phyloP scores from a whole-genome alignment of 495 filamentous ascomycete species.

The Aspergillus cavernicola region DNA sequence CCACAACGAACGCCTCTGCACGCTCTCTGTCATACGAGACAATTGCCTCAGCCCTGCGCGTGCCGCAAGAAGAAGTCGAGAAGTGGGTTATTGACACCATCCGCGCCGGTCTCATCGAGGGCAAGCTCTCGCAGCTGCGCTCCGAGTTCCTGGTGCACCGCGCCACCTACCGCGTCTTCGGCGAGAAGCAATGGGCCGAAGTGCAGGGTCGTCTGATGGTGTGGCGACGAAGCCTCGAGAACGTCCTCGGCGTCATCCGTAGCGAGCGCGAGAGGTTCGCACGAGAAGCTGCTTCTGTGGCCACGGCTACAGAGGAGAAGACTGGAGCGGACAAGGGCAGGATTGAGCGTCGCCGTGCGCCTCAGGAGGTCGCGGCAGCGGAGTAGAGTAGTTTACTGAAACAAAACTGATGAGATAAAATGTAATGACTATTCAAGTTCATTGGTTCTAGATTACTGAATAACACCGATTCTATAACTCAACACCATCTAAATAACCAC shows the following conservation, averaged over 20 bases:
- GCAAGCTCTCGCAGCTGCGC: slow-evolving; percentile 85
- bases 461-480: background rate
- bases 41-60: slow-evolving; percentile 77
- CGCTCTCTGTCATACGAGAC: slow-evolving; percentile 80
- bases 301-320: slow-evolving; percentile 27
- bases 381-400: background rate
- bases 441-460: slow-evolving; percentile 10
- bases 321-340: slow-evolving; percentile 28
- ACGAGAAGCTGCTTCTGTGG: slow-evolving; percentile 32
- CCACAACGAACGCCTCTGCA: slow-evolving; percentile 46
- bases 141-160: slow-evolving; percentile 92
- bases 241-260: slow-evolving; percentile 71
- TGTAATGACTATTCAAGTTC: slow-evolving; percentile 11
- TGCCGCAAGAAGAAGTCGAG: slow-evolving; percentile 80
- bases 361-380: slow-evolving; percentile 6
- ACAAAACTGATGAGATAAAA: slow-evolving; percentile 10
- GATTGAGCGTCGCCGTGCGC: slow-evolving; percentile 33
- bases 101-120: slow-evolving; percentile 89
- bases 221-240: slow-evolving; percentile 75
- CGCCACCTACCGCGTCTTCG: slow-evolving; percentile 91
- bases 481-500: too few relatives aligned
- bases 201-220: slow-evolving; percentile 83
- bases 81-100: slow-evolving; percentile 99
- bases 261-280: slow-evolving; percentile 67
- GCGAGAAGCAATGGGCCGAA: slow-evolving; percentile 97